Base-by-base conservation (phyloP, 2,329 filamentous ascomycete genomes). In the Dendrostoma leiphaemia region DNA sequence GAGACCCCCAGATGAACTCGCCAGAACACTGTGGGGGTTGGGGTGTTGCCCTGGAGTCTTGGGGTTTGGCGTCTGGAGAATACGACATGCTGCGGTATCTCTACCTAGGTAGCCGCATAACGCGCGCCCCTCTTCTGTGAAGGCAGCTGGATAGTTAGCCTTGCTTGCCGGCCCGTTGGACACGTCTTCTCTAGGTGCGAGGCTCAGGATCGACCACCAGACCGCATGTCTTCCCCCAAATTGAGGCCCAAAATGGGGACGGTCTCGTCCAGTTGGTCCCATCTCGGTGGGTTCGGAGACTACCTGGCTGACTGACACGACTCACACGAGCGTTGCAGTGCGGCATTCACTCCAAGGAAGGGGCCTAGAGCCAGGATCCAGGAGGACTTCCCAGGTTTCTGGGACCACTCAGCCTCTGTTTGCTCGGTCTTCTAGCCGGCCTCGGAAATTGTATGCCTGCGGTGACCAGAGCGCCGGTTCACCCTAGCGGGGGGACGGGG, bases 251-350 rank as follows among this genome's bases (percentile, higher is more conserved):
- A 8, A 50, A n/a, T n/a, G n/a, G 10, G 6, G 21, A 43, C 37
- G 44, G 38, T 34, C 17, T 29, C 17, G 24, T 13, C 28, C 19
- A 23, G 15, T 53, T 49, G 54, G 54, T 34, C 38, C 10, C 44
- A 56, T 44, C 26, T 48, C 54, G 54, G 54, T 45, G 38, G 19
- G 19, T 29, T 38, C 53, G 40, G 9, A 23, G 19, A n/a, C 24
- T 3, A 17, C 32, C 28, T 29, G 34, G 3, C 13, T 19, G 7
- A 17, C 13, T 21, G 35, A 13, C 28, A 26, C 24, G 17, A 29
- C 19, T 31, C 13, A 44, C 32, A 38, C 13, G 21, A 15, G 17
- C 52, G 26, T 19, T 29, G 41, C 12, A 41, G 26, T 26, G 12
- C 21, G 38, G 38, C 21, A 24, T 15, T 41, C 38, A 23, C 38